phyloP scores from a whole-genome alignment of 345 rosid species.

The Aethionema arabicum region DNA sequence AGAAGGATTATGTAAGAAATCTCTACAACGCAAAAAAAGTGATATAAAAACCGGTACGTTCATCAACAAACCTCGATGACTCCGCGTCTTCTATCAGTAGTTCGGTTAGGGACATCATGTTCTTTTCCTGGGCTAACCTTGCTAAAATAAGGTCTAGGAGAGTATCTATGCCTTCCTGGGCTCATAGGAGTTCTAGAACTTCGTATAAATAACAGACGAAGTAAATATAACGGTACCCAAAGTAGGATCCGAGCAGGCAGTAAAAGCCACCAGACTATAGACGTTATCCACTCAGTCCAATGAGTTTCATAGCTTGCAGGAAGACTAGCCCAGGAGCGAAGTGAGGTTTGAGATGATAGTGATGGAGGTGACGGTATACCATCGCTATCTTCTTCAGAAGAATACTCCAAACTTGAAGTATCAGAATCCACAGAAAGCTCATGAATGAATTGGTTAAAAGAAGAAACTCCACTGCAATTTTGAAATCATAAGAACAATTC shows the following conservation, averaged over 20 bases:
- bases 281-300: conserved; percentile 52
- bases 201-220: conserved; percentile 38
- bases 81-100: conserved; percentile 91
- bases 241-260: conserved; percentile 57
- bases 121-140: conserved; percentile 50
- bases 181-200: conserved; percentile 36
- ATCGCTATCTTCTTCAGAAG: conserved; percentile 78
- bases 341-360: conserved; percentile 64
- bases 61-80: conserved; percentile 74
- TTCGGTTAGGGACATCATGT: conserved; percentile 57
- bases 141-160: conserved; percentile 39
- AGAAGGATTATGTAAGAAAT: background rate
- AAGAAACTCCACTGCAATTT: conserved; percentile 77
- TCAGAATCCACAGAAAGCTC: conserved; percentile 79
- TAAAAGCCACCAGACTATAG: conserved; percentile 58
- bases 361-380: conserved; percentile 55
- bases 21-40: background rate
- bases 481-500: conserved; percentile 7
- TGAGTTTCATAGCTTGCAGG: conserved; percentile 42
- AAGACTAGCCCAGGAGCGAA: conserved; percentile 53
- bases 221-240: conserved; percentile 46
- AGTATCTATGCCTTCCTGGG: conserved; percentile 41
- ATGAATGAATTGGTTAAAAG: conserved; percentile 90
- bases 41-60: background rate
- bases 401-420: conserved; percentile 63